These are phyloP conservation scores for Cymbidium sinense DNA, from an alignment of 106 monocot species.

Conservation along the genomic window DNA sequence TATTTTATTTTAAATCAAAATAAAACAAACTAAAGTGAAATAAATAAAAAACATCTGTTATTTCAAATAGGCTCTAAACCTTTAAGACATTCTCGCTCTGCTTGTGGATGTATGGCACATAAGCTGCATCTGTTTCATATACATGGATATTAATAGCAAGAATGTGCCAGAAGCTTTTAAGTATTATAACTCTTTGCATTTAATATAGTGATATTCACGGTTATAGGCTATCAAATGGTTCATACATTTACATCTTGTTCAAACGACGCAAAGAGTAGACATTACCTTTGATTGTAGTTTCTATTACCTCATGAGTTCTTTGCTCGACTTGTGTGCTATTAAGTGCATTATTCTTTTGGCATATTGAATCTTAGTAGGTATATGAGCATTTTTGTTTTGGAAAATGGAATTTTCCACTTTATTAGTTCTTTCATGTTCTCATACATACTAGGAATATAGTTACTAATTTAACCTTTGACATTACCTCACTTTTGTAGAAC, in stretches of 20 bases:
- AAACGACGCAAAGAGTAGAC: too few relatives aligned
- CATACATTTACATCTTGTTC: not conserved
- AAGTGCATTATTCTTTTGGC: not conserved
- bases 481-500: not conserved
- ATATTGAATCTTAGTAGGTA: not conserved
- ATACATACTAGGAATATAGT: not conserved
- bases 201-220: not conserved
- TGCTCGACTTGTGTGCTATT: not conserved
- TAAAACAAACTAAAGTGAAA: too few relatives aligned
- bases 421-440: too few relatives aligned
- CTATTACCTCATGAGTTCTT: not conserved
- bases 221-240: not conserved
- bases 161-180: not conserved
- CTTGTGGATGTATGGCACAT: not conserved
- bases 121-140: not conserved
- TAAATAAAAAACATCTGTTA: too few relatives aligned
- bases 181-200: not conserved
- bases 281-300: not conserved
- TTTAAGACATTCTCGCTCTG: too few relatives aligned
- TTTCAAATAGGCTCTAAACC: too few relatives aligned
- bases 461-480: not conserved
- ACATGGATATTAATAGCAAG: not conserved
- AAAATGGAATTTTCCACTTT: not conserved
- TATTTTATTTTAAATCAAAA: too few relatives aligned
- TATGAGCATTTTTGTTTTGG: not conserved